Base-by-base conservation (phyloP, 805 yeast species). In the Myxozyma nipponensis region DNA sequence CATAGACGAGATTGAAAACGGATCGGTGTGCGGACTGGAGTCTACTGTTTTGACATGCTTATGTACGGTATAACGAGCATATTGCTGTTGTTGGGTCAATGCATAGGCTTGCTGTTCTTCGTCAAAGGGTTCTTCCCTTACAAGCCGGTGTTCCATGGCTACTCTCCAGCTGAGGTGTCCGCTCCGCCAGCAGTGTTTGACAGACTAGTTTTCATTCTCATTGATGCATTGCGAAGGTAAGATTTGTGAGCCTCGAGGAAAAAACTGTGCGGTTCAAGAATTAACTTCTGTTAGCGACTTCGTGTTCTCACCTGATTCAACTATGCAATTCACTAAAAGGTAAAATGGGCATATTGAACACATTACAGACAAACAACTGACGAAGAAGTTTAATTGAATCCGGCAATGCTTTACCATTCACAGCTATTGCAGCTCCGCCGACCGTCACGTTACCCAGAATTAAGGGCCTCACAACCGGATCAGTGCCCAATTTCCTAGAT, bases 371-470 rank as follows among this genome's bases (percentile, higher is more conserved):
- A 10, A 7, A n/a, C n/a, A 9, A 17, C 5, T 18, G 15, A 35
- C 15, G 15, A 18, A 22, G 10, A 24, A 56, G 57, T 18, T 50
- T 90, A 50, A 70, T 91, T 6, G 75, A 77, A 46, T 58, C 72
- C 0, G 95, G 95, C 9, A 61, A 74, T 32, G 98, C 93, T 0
- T 62, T 90, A 44, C 96, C 96, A 0, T 90, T 81, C 66, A 93
- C 98, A 0, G 96, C 96, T 0, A 86, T 75, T 65, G 83, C 96
- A 1, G 85, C 86, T 57, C 98, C 98, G 1, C 98, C 98, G 2
- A 93, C 98, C 0, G 98, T 93, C 7, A 93, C 98, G 0, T 71
- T 93, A 35, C 98, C 98, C 0, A 76, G 98, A 52, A 72, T 93
- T 45, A 93, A 93, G 67, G 96, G 96, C 6, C 78, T 90, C 22